Evolutionary conservation across 768 basidiomycete genomes (phyloP).

Genomic region (Symmetrospora coprosmae): DNA sequence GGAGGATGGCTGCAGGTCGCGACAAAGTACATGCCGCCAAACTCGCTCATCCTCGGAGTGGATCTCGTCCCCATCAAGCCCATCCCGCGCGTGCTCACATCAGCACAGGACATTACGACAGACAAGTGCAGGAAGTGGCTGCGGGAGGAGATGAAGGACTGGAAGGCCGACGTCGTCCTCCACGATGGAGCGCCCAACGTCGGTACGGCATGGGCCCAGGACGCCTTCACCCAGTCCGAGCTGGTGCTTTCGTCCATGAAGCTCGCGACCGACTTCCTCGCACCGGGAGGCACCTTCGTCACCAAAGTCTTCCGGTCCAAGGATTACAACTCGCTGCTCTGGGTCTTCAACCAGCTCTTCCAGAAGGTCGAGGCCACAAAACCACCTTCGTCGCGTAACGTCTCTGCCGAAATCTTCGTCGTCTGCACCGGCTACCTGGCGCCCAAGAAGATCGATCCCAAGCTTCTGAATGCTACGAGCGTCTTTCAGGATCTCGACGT

Average conservation of each 20-base stretch:
- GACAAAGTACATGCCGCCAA: slow-evolving; percentile 31
- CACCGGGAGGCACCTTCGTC: slow-evolving; percentile 73
- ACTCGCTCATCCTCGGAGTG: slow-evolving; percentile 50
- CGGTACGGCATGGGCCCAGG: slow-evolving; percentile 97
- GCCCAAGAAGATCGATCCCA: slow-evolving; percentile 89
- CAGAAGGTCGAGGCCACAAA: slow-evolving; percentile 95
- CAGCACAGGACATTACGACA: slow-evolving; percentile 88
- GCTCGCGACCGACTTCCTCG: slow-evolving; percentile 84
- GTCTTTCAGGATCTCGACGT: slow-evolving; percentile 80
- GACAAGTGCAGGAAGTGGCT: slow-evolving; percentile 73
- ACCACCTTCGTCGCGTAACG: slow-evolving; percentile 93
- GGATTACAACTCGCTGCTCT: slow-evolving; percentile 95
- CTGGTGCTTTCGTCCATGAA: slow-evolving; percentile 71
- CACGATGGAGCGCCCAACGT: slow-evolving; percentile 99
- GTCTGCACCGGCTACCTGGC: slow-evolving; percentile 89
- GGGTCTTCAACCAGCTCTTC: slow-evolving; percentile 97
- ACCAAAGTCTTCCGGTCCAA: slow-evolving; percentile 97
- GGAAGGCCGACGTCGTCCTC: slow-evolving; percentile 96
- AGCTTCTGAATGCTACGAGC: slow-evolving; percentile 91
- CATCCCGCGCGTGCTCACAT: slow-evolving; percentile 80
- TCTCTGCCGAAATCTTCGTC: slow-evolving; percentile 99
- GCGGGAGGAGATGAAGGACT: slow-evolving; percentile 79
- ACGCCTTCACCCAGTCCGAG: slow-evolving; percentile 92
- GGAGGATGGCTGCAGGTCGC: slow-evolving; percentile 99
- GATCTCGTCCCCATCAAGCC: slow-evolving; percentile 93